A percentile compares a stretch with the other conserved stretches of the same genome.
These are phyloP conservation scores for Kwoniella europaea DNA, from an alignment of 768 basidiomycete species.

Conservation along the genomic window DNA sequence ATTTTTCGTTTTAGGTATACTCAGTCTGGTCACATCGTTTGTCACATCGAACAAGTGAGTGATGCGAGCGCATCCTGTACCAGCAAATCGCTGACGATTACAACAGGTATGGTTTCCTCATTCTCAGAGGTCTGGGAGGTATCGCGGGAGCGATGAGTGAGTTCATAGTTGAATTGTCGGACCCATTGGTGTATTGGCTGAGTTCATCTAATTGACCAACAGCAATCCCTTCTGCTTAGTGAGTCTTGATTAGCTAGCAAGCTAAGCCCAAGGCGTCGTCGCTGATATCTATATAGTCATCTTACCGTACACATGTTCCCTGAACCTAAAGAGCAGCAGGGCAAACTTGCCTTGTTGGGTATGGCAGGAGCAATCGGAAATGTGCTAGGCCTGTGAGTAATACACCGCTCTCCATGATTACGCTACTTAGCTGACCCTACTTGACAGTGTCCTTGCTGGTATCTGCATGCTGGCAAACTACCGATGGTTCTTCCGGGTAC, in stretches of 20 bases:
- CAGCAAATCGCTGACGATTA: too few species aligned
- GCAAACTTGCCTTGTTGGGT: slow-evolving; percentile 63
- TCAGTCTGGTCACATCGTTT: slow-evolving; percentile 64
- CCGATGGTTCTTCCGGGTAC: slow-evolving; percentile 65
- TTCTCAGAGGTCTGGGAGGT: slow-evolving; percentile 65
- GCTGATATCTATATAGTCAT: slow-evolving; percentile 28
- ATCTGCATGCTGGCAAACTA: slow-evolving; percentile 54
- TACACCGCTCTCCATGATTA: not conserved
- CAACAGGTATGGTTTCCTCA: slow-evolving; percentile 60
- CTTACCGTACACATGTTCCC: slow-evolving; percentile 65
- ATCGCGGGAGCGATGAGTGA: slow-evolving; percentile 62
- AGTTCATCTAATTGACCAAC: not conserved
- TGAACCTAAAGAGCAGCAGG: slow-evolving; percentile 62
- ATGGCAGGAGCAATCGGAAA: slow-evolving; percentile 63
- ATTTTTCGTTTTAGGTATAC: slow-evolving; percentile 60
- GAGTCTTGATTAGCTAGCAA: not conserved
- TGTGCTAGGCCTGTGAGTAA: slow-evolving; percentile 56
- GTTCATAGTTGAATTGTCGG: not conserved
- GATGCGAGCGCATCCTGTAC: too few species aligned
- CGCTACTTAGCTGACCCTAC: not conserved
- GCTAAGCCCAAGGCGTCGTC: slow-evolving; percentile 28
- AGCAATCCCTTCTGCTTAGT: slow-evolving; percentile 44
- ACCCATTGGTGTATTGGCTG: not conserved
- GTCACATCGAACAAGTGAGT: slow-evolving; percentile 57
- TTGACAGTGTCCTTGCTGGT: slow-evolving; percentile 37